A percentile compares a stretch with the other conserved stretches of the same genome.
Conservation (phyloP, 768 basidiomycete genomes). For the Boletus subcaerulescens region DNA sequence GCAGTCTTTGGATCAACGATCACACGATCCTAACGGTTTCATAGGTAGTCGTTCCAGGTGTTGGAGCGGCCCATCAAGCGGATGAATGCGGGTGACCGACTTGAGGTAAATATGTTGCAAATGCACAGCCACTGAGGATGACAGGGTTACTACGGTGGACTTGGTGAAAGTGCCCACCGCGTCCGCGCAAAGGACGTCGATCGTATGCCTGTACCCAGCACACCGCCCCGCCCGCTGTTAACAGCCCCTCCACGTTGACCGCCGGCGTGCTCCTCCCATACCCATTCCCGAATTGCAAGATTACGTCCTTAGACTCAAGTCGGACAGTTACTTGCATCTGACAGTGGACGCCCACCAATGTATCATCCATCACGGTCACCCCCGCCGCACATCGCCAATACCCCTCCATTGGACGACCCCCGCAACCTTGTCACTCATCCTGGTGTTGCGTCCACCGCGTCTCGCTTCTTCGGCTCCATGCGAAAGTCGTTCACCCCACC, state of each 20-base stretch:
- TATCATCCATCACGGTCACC: slow-evolving; percentile 16
- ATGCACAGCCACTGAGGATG: slow-evolving; percentile 9
- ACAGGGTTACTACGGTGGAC: background rate
- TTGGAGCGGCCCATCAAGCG: too few relatives aligned
- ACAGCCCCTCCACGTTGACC: slow-evolving; percentile 1
- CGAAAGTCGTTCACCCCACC: slow-evolving; percentile 27
- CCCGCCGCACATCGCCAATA: slow-evolving; percentile 9
- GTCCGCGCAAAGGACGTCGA: background rate
- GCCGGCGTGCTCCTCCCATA: background rate
- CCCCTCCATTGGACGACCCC: background rate
- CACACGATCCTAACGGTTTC: too few relatives aligned
- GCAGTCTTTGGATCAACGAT: too few relatives aligned
- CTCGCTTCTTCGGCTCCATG: slow-evolving; percentile 30
- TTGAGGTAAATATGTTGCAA: background rate
- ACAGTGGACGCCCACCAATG: slow-evolving; percentile 18
- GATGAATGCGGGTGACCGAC: too few relatives aligned
- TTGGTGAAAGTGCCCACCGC: background rate
- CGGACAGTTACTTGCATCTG: background rate
- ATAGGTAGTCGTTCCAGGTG: too few relatives aligned
- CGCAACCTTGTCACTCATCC: slow-evolving; percentile 1
- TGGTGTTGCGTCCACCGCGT: slow-evolving; percentile 22
- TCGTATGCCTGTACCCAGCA: slow-evolving; percentile 7
- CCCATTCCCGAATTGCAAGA: background rate
- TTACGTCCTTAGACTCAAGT: background rate
- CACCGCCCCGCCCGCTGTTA: slow-evolving; percentile 3